phyloP scores from a whole-genome alignment of 139 green algal genomes.

The Coelastrella sp. region DNA sequence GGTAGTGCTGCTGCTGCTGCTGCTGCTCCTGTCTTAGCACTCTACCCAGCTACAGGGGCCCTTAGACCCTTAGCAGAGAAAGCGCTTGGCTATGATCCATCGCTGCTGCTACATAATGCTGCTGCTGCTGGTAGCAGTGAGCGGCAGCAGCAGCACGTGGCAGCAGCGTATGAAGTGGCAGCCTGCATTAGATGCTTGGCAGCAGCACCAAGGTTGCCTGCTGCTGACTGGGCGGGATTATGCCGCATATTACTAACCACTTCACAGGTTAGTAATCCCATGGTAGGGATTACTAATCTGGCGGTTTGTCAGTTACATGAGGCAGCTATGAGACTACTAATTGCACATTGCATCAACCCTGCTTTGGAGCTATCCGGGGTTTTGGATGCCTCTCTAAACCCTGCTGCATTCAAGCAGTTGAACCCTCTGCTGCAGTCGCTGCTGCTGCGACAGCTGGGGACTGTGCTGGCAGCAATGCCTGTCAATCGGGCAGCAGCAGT shows the following conservation, averaged over 20 bases:
- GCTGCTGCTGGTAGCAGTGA: not conserved
- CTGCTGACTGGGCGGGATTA: conserved; percentile 28
- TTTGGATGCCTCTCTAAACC: conserved; percentile 33
- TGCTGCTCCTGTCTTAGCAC: not conserved
- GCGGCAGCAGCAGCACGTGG: not conserved
- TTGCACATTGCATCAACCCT: no score
- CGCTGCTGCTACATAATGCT: not conserved
- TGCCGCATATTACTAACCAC: conserved; percentile 5
- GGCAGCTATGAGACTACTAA: no score
- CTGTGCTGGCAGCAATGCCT: conserved; percentile 18
- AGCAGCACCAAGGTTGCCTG: conserved; percentile 18
- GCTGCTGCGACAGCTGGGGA: conserved; percentile 21
- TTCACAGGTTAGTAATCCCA: no score
- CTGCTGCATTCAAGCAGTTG: conserved; percentile 9
- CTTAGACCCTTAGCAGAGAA: conserved; percentile 27
- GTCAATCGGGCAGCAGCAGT: conserved; percentile 8
- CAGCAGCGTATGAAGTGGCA: conserved; percentile 23
- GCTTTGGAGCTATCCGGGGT: conserved; percentile 23
- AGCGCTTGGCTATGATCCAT: not conserved
- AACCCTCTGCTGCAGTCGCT: not conserved
- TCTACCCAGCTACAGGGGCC: conserved; percentile 27
- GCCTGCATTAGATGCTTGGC: conserved; percentile 19
- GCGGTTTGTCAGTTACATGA: no score
- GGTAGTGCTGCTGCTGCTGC: not conserved
- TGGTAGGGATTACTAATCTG: no score